phyloP scores from a whole-genome alignment of 2,329 filamentous ascomycete species.

The Ophiostoma ulmi region DNA sequence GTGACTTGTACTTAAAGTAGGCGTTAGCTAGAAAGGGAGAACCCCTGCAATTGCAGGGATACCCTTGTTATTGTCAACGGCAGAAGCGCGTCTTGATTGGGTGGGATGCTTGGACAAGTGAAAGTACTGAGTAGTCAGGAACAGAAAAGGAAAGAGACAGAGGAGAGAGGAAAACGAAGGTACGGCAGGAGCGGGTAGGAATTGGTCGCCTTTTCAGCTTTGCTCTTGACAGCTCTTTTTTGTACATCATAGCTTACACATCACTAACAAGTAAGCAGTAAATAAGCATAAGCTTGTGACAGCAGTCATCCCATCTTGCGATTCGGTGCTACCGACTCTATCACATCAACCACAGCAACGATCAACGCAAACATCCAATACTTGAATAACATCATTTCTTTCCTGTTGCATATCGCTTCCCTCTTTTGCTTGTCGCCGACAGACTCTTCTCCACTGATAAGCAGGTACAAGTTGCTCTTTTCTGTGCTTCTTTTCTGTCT shows the following conservation, averaged over 20 bases:
- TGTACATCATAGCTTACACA: neutral
- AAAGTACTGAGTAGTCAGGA: neutral
- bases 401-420: neutral
- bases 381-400: neutral
- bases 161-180: neutral
- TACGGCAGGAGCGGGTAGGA: neutral
- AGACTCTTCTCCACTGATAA: neutral
- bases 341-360: neutral
- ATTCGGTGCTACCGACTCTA: neutral
- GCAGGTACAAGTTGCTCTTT: neutral
- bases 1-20: neutral
- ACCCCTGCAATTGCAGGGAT: neutral
- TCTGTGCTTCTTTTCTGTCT: too few species aligned
- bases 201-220: neutral
- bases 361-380: neutral
- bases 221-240: neutral
- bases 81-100: neutral
- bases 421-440: neutral
- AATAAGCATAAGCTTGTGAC: neutral
- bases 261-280: neutral
- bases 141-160: neutral
- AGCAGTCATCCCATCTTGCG: neutral
- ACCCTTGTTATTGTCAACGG: conserved; percentile 4
- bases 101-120: neutral
- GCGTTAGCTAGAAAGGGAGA: neutral